Evolutionary conservation across 176 grass and related monocot genomes (phyloP).

Genomic region (Musa troglodytarum): DNA sequence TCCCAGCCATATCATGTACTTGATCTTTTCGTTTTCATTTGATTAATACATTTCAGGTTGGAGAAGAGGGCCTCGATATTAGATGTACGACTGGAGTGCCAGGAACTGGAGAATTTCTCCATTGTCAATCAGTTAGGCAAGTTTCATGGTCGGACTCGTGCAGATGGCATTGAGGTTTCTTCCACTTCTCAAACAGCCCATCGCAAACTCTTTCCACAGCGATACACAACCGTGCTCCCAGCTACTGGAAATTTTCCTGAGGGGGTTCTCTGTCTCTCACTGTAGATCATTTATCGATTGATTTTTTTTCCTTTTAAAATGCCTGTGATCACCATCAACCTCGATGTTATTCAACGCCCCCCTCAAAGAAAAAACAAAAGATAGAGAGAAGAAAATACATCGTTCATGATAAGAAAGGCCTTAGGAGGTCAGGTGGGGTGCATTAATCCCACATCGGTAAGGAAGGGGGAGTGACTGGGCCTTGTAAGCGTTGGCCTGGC

Average conservation of each 20-base stretch:
- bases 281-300: constrained; percentile 1
- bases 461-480: no score
- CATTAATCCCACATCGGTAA: no score
- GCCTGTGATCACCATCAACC: not conserved
- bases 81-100: constrained; percentile 10
- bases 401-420: not conserved
- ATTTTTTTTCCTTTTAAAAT: not conserved
- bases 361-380: not conserved
- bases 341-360: not conserved
- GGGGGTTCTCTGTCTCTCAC: constrained; percentile 7
- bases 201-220: constrained; percentile 5
- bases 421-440: no score
- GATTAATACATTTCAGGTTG: constrained; percentile 2
- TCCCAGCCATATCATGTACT: not conserved
- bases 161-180: not conserved
- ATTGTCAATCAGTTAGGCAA: constrained; percentile 7
- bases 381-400: not conserved
- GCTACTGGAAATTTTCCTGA: constrained; percentile 6
- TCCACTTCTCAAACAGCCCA: not conserved
- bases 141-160: constrained; percentile 12
- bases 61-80: constrained; percentile 1
- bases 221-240: not conserved
- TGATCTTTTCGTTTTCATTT: not conserved
- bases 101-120: constrained; percentile 14
- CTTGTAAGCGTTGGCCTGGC: no score